Evolutionary conservation across 495 filamentous ascomycete genomes (phyloP), one percentile per base, ranked within the genome.

Genomic region (Aspergillus coremiiformis): DNA sequence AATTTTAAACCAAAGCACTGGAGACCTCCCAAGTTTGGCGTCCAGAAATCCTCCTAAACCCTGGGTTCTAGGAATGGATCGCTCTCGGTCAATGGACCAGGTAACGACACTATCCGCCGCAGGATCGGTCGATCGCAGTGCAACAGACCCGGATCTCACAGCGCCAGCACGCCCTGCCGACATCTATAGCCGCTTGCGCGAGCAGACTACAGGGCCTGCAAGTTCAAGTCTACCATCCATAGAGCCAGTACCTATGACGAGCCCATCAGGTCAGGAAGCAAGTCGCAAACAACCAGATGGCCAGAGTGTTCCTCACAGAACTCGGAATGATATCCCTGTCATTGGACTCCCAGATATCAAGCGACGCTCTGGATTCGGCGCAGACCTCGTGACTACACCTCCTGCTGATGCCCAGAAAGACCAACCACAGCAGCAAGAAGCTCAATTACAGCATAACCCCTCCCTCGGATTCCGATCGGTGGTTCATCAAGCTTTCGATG

Each of bases 401-500:
- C 26, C 41, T 3, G 30, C 53, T n/a, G 47, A 26, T 44, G 21
- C 44, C 37, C 66, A 66, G 35, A 47, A 43, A 39, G 50, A 49
- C 21, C 24, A 56, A 15, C 12, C 20, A 7, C 37, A 56, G 41
- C 46, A 60, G 7, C 48, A 57, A 23, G 54, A 67, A 41, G 22
- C 58, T 44, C 51, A 66, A 39, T 59, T 83, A 21, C 73, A 78
- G 12, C 79, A 82, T 54, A 73, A 77, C 42, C 71, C 78, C 5
- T 84, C 83, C 8, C 53, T 78, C 6, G 84, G 84, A 4, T 86
- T 85, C 59, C 72, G 70, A n/a, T 85, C 84, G 0, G 79, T 79
- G 2, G 84, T 89, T 9, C 69, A 86, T 56, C 79, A 86, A 58
- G 84, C 84, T 22, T 89, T 89, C 57, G 84, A 86, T 64, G 72